Evolutionary conservation across 805 yeast species (phyloP), one percentile per base, ranked within the genome.

Genomic region (Candida hispaniensis): DNA sequence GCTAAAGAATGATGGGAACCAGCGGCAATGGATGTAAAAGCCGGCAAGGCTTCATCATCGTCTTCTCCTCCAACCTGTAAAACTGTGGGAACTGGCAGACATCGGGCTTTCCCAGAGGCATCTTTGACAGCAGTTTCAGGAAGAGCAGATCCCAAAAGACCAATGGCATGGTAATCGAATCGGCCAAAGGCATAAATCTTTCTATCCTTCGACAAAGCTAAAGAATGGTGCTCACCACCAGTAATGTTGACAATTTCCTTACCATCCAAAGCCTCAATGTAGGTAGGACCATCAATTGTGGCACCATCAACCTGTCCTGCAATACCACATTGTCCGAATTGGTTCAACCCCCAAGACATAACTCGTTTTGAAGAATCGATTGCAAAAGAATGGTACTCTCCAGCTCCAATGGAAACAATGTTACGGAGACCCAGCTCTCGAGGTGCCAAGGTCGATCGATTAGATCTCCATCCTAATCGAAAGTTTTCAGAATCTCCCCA

Each of bases 401-500:
- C 99, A 41, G 88, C 74, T 4, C 94, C 88, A 47, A 91, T 73
- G 50, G 68, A 75, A 47, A 71, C 78, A 45, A 88, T 71, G 46
- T 81, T 73, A 47, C 73, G 77, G 42, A 91, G 66, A 0, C 94
- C 93, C 51, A 86, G 75, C 67, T 68, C 58, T 79, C 69, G 46
- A 81, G 80, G 59, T 73, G 96, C 58, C 75, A 52, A 36, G 1
- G 52, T 49, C 39, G 46, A 50, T 6, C 52, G 48, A 19, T 59
- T 47, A 32, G 54, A 46, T 49, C 75, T 76, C 51, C 94, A 71
- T 14, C 97, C 99, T 45, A 91, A 66, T 61, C 91, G 97, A 58
- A 66, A 74, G 51, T 82, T 93, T 49, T 86, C 93, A 15, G 96
- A 95, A 54, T 82, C 80, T 46, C 99, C 99, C 98, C 98, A 91